phyloP scores from a whole-genome alignment of 1,139 yeast species.

The Hansenula sp. region DNA sequence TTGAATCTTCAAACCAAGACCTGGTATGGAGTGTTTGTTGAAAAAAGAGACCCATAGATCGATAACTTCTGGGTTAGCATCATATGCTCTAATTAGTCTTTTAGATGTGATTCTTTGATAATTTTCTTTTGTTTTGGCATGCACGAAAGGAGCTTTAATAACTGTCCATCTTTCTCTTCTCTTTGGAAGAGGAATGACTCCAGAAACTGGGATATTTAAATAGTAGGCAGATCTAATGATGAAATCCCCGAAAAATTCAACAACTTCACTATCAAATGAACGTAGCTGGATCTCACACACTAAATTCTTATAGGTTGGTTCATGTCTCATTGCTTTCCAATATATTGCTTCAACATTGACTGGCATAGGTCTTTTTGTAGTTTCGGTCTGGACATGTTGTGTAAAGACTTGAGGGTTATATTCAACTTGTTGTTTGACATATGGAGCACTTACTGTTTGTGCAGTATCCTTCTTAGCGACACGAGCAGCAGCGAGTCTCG shows the following conservation, averaged over 20 bases:
- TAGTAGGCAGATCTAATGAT: slow-evolving; percentile 88
- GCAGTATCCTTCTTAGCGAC: no score
- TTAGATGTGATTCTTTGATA: slow-evolving; percentile 85
- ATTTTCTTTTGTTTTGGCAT: slow-evolving; percentile 92
- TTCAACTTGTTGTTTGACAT: no score
- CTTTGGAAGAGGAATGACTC: slow-evolving; percentile 62
- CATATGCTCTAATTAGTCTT: slow-evolving; percentile 70
- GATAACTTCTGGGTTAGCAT: slow-evolving; percentile 79
- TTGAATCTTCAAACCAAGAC: slow-evolving; percentile 78
- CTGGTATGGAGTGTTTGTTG: slow-evolving; percentile 72
- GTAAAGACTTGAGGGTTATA: slow-evolving; percentile 24
- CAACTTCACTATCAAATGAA: slow-evolving; percentile 65
- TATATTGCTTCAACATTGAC: slow-evolving; percentile 78
- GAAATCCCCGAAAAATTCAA: slow-evolving; percentile 79
- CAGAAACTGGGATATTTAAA: slow-evolving; percentile 77
- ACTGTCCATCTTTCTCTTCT: slow-evolving; percentile 92
- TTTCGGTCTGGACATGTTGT: slow-evolving; percentile 16
- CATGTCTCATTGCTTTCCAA: slow-evolving; percentile 73
- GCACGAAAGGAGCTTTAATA: slow-evolving; percentile 88
- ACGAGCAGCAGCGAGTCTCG: not conserved
- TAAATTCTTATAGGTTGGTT: slow-evolving; percentile 63
- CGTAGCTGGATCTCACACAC: slow-evolving; percentile 70
- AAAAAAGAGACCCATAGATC: slow-evolving; percentile 81
- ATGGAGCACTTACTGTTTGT: no score
- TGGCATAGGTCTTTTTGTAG: slow-evolving; percentile 58